These are phyloP conservation scores for Phytophthora kernoviae DNA, from an alignment of 352 stramenopile species.

Conservation along the genomic window DNA sequence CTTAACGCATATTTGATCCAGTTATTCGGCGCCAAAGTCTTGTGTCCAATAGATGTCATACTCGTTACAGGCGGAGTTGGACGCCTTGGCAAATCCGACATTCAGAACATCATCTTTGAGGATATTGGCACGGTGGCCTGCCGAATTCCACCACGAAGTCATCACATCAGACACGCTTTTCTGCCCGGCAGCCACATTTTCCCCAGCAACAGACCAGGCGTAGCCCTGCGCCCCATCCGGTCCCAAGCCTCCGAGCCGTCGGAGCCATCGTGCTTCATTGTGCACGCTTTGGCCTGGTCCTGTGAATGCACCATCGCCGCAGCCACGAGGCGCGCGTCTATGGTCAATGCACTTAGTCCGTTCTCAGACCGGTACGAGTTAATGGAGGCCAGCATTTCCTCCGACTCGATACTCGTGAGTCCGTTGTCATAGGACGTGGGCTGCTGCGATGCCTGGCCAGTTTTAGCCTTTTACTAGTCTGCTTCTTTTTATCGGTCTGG, in stretches of 20 bases:
- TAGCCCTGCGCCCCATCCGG: constrained; percentile 45
- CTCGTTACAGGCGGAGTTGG: constrained; percentile 35
- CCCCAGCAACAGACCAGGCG: constrained; percentile 39
- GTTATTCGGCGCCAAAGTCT: constrained; percentile 42
- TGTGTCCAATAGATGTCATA: constrained; percentile 67
- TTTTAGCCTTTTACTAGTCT: constrained; percentile 10
- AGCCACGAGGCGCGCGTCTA: constrained; percentile 39
- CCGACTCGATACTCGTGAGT: constrained; percentile 33
- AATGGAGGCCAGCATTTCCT: constrained; percentile 52
- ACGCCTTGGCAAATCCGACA: constrained; percentile 35
- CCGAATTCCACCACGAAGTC: constrained; percentile 61
- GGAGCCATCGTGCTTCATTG: constrained; percentile 48
- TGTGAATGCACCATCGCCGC: constrained; percentile 49
- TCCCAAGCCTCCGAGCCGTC: constrained; percentile 43
- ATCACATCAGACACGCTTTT: constrained; percentile 44
- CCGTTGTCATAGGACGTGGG: constrained; percentile 39
- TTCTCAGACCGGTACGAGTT: constrained; percentile 55
- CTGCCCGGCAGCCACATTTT: constrained; percentile 65
- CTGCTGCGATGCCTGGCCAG: constrained; percentile 7
- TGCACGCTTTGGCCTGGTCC: constrained; percentile 47
- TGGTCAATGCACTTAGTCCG: constrained; percentile 40
- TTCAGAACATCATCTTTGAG: constrained; percentile 45
- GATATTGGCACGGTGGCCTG: constrained; percentile 53
- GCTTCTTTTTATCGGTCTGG: constrained; percentile 6
- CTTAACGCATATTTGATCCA: neutral